Base-by-base conservation (phyloP, 768 basidiomycete genomes). In the Mycena metata region DNA sequence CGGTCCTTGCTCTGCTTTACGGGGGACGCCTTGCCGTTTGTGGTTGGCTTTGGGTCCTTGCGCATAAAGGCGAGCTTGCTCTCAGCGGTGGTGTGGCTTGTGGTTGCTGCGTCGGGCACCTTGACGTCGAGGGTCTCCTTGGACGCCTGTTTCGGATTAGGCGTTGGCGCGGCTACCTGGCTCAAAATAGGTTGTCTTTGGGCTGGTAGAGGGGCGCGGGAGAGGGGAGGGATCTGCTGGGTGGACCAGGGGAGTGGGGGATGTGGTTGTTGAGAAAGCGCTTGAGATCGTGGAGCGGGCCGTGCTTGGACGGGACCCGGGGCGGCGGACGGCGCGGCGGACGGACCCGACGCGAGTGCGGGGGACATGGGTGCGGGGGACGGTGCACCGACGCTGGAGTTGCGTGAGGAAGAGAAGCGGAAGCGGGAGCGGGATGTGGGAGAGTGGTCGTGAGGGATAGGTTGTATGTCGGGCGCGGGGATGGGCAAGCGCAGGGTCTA, bases 191-290 rank as follows among this genome's bases (percentile, higher is more conserved):
- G 51, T n/a, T 26, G 5, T 5, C 5, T 61, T 19, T 42, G 43
- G 59, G 10, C 55, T 56, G 30, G 52, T 35, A 13, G 41, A n/a
- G 41, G 63, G 26, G 5, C 24, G 26, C 16, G 60, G 45, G 5
- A 42, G 60, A 19, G 71, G 69, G 24, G 67, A 64, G 12, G 62
- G 41, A 9, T 64, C 66, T 21, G 45, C 47, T 16, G 71, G 39
- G 33, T 59, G 43, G 16, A 60, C 79, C 79, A 43, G 79, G 76
- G 51, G 82, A 82, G 73, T 92, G 90, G 66, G 89, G 89, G 55
- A 97, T 90, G 81, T 97, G 95, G 80, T 94, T 89, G 81, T 97
- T 94, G 70, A 99, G 88, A 83, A 99, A 98, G 33, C 96, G 93
- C 77, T 95, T 95, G 75, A 98, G 90, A 79, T 98, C 96, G 80